A percentile compares a stretch with the other conserved stretches of the same genome.
These are phyloP conservation scores for Polytrichum formosum DNA, from an alignment of 225 moss, liverwort and hornwort species.

Conservation along the genomic window DNA sequence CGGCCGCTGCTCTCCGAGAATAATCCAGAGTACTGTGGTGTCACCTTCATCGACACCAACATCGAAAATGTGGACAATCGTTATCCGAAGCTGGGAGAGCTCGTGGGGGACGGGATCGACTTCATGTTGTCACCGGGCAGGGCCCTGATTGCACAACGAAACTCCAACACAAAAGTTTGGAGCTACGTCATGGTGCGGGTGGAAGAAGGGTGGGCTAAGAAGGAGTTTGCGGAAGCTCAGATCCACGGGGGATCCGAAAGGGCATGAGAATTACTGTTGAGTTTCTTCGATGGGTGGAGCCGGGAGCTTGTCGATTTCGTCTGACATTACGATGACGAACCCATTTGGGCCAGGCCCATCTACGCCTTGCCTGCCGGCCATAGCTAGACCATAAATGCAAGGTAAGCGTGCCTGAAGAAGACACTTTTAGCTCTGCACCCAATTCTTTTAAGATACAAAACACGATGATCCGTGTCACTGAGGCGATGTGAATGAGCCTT, in stretches of 20 bases:
- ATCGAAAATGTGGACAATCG: conserved; percentile 3
- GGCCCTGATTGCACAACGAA: neutral
- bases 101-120: neutral
- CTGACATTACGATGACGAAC: neutral
- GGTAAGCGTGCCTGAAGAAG: too few relatives aligned
- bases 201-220: neutral
- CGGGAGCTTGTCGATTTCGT: neutral
- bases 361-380: neutral
- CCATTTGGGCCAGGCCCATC: conserved; percentile 2
- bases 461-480: too few relatives aligned
- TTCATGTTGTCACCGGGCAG: neutral
- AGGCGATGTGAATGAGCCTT: too few relatives aligned
- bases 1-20: neutral
- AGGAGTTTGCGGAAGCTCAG: neutral
- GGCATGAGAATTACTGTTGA: neutral
- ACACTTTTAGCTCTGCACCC: too few relatives aligned
- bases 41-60: neutral
- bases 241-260: neutral
- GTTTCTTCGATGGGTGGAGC: conserved; percentile 1
- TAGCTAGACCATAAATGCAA: neutral
- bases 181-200: neutral
- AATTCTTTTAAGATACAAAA: too few relatives aligned
- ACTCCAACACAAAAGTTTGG: neutral
- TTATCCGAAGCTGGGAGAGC: too few relatives aligned
- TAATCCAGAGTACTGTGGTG: neutral